Percentiles rank a stretch among this genome's conserved stretches.
These are phyloP conservation scores for Angomonas deanei DNA, from an alignment of 208 protist genomes.

Conservation along the genomic window DNA sequence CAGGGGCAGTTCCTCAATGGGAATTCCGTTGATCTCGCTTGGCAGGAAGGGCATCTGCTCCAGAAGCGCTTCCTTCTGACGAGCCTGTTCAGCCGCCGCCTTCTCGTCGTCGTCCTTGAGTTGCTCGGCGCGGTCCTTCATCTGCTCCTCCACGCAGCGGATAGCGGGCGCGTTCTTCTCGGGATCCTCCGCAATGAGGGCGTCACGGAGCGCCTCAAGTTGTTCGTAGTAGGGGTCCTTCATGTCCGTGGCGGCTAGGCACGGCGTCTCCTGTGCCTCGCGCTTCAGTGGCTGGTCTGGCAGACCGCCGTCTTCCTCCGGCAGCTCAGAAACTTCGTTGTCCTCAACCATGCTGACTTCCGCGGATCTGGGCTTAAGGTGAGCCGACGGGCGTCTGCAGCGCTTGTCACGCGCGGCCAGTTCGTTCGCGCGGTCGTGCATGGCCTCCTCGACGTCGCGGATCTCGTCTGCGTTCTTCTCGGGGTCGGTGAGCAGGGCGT, in stretches of 20 bases:
- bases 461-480: constrained; percentile 7
- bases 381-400: no score
- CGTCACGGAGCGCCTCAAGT: constrained; percentile 24
- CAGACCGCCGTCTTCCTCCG: no score
- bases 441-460: constrained; percentile 18
- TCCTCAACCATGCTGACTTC: no score
- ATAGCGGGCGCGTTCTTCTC: constrained; percentile 22
- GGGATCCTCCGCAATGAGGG: constrained; percentile 24
- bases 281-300: constrained; percentile 20
- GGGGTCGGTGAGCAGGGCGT: constrained; percentile 18
- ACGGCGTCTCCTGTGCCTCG: constrained; percentile 10
- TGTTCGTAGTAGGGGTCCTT: constrained; percentile 49
- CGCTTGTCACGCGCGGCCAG: no score
- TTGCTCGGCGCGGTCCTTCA: constrained; percentile 23
- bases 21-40: not conserved
- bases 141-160: constrained; percentile 42
- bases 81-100: constrained; percentile 7
- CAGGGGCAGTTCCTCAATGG: constrained; percentile 8
- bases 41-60: constrained; percentile 19
- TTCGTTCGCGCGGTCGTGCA: constrained; percentile 19
- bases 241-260: constrained; percentile 13
- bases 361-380: no score
- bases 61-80: constrained; percentile 13
- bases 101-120: constrained; percentile 18
- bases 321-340: no score